Evolutionary conservation across 225 moss, liverwort and hornwort species (phyloP).

Genomic region (Polytrichum formosum): DNA sequence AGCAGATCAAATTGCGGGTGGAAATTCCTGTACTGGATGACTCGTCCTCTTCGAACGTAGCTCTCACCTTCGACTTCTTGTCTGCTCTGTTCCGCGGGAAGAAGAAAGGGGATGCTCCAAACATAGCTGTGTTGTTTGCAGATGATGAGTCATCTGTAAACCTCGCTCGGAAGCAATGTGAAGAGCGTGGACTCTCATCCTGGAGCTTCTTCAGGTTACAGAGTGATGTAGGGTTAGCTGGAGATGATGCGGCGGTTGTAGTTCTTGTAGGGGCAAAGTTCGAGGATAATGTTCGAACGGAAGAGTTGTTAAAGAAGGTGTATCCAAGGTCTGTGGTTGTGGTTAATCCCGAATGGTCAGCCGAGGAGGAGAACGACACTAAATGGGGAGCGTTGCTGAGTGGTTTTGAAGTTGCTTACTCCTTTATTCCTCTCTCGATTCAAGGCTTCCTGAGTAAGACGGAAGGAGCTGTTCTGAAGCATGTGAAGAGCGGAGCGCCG

Average conservation of each 20-base stretch:
- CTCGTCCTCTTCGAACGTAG: slow-evolving; percentile 41
- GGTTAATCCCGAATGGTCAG: slow-evolving; percentile 77
- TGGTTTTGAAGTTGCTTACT: slow-evolving; percentile 73
- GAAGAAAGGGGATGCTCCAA: slow-evolving; percentile 12
- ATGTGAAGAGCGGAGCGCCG: slow-evolving; percentile 66
- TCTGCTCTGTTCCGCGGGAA: slow-evolving; percentile 34
- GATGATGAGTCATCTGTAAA: slow-evolving; percentile 21
- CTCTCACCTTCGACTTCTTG: slow-evolving; percentile 57
- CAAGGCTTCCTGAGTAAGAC: slow-evolving; percentile 75
- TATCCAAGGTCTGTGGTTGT: slow-evolving; percentile 67
- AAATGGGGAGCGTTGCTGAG: slow-evolving; percentile 50
- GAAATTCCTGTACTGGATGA: slow-evolving; percentile 83
- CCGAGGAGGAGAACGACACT: slow-evolving; percentile 61
- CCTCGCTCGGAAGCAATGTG: slow-evolving; percentile 19
- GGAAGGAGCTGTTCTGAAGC: slow-evolving; percentile 79
- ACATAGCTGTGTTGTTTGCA: slow-evolving; percentile 52
- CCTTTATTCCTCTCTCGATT: slow-evolving; percentile 71
- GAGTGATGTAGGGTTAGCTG: slow-evolving; percentile 19
- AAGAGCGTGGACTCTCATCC: slow-evolving; percentile 1
- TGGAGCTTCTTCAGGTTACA: slow-evolving; percentile 28
- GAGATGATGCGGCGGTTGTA: slow-evolving; percentile 31
- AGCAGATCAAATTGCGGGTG: slow-evolving; percentile 72
- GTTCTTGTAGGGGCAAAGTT: slow-evolving; percentile 55
- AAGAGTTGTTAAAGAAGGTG: slow-evolving; percentile 42
- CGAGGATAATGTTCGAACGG: slow-evolving; percentile 32